phyloP scores from a whole-genome alignment of 345 rosid genomes.

The Brassica incana region DNA sequence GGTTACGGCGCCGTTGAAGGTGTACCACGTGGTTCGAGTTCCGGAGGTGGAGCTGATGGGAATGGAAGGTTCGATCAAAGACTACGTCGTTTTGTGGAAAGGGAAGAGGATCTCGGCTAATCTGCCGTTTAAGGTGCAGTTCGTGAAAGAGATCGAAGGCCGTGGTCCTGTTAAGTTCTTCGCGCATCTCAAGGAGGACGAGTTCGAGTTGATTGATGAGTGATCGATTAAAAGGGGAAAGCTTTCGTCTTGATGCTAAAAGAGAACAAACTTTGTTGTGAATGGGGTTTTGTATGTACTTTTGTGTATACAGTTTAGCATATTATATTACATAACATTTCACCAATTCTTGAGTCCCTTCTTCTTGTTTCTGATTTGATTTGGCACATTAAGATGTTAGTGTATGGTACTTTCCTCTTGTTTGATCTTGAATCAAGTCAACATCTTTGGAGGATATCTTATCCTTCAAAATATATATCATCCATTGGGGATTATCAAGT shows the following conservation, averaged over 20 bases:
- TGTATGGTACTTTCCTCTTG: not conserved
- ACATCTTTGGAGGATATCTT: not conserved
- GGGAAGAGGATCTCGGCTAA: slow-evolving; percentile 83
- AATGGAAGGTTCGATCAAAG: slow-evolving; percentile 77
- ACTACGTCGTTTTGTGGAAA: slow-evolving; percentile 67
- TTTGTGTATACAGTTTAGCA: slow-evolving; percentile 32
- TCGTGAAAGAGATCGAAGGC: slow-evolving; percentile 57
- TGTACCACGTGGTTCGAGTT: slow-evolving; percentile 80
- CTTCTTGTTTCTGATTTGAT: not conserved
- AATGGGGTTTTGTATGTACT: not conserved
- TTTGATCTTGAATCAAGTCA: not conserved
- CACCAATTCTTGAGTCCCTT: slow-evolving; percentile 5
- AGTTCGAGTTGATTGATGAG: slow-evolving; percentile 60
- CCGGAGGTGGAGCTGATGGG: slow-evolving; percentile 75
- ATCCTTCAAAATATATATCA: not conserved
- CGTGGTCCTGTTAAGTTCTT: slow-evolving; percentile 82
- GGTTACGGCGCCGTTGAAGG: slow-evolving; percentile 79
- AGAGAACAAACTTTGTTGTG: not conserved
- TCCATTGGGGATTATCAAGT: not conserved
- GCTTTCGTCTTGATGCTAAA: not conserved
- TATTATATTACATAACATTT: slow-evolving; percentile 21
- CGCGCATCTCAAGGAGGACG: slow-evolving; percentile 86
- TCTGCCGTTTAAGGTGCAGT: slow-evolving; percentile 79
- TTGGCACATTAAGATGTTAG: not conserved
- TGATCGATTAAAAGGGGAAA: slow-evolving; percentile 31